A percentile compares a stretch with the other conserved stretches of the same genome.
Evolutionary conservation across 2,329 filamentous ascomycete genomes (phyloP).

Genomic region (Teratosphaeria destructans): DNA sequence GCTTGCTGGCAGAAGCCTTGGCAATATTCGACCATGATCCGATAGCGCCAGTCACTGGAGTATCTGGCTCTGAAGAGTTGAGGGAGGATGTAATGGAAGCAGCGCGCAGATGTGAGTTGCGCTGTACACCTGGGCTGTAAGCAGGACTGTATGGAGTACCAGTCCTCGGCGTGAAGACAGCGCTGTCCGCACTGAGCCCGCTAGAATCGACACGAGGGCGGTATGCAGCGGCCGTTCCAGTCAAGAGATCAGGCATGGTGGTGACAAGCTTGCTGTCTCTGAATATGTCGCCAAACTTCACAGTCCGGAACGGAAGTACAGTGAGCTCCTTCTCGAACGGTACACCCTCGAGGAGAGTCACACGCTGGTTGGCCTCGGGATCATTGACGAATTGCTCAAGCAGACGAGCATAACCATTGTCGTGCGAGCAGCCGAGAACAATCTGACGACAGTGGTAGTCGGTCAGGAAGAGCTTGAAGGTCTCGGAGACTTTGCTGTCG

Average conservation of each 20-base stretch:
- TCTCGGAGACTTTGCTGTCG: constrained; percentile 35
- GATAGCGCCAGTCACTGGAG: background rate
- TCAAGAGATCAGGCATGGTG: constrained; percentile 10
- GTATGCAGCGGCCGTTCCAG: constrained; percentile 11
- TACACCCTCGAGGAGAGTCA: constrained; percentile 48
- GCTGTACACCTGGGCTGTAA: background rate
- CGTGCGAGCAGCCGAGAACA: constrained; percentile 49
- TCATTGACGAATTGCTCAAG: constrained; percentile 42
- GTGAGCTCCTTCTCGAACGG: constrained; percentile 46
- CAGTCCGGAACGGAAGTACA: constrained; percentile 39
- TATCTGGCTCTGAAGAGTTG: constrained; percentile 1
- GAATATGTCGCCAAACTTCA: constrained; percentile 39
- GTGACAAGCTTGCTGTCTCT: constrained; percentile 34
- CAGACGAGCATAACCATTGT: constrained; percentile 43
- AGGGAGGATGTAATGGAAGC: constrained; percentile 3
- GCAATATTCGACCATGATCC: constrained; percentile 6
- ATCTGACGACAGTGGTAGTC: constrained; percentile 52
- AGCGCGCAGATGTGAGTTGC: constrained; percentile 4
- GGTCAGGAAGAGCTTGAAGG: constrained; percentile 45
- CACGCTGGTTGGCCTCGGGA: constrained; percentile 31
- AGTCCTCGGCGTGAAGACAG: constrained; percentile 16
- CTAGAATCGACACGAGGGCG: constrained; percentile 19
- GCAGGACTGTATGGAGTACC: constrained; percentile 1
- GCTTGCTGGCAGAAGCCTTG: constrained; percentile 6
- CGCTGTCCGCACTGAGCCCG: constrained; percentile 20